A percentile compares a stretch with the other conserved stretches of the same genome.
Conservation (phyloP, 768 basidiomycete genomes). For the Gloeopeniophorella convolvens region DNA sequence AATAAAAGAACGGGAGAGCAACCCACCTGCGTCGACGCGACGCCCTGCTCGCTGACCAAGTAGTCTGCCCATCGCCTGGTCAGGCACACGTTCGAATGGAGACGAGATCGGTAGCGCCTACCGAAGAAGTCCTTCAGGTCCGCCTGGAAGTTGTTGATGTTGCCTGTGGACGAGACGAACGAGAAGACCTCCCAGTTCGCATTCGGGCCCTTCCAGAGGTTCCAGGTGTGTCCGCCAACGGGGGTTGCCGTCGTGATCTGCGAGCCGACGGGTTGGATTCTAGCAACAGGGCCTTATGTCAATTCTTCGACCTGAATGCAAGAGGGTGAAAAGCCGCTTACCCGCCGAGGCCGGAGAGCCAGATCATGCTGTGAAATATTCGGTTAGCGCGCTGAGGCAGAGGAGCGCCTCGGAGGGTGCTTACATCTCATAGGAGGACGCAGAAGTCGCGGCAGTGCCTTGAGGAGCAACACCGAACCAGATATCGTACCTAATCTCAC, state of each 20-base stretch:
- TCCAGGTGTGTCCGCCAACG: conserved; percentile 47
- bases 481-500: conserved; percentile 40
- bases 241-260: conserved; percentile 36
- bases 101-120: conserved; percentile 24
- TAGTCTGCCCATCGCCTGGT: conserved; percentile 34
- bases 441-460: conserved; percentile 40
- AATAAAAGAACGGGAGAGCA: background rate
- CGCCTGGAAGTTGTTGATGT: conserved; percentile 44
- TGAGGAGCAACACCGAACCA: conserved; percentile 41
- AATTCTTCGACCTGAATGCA: conserved; percentile 44
- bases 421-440: conserved; percentile 50
- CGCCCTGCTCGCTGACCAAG: conserved; percentile 39
- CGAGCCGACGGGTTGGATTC: conserved; percentile 52
- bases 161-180: conserved; percentile 42
- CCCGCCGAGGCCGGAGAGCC: too few relatives aligned
- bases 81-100: background rate
- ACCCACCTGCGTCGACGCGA: conserved; percentile 40
- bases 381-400: too few relatives aligned
- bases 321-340: conserved; percentile 60
- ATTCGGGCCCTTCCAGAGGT: conserved; percentile 50
- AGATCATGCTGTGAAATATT: conserved; percentile 38
- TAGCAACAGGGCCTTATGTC: conserved; percentile 21
- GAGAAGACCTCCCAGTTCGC: conserved; percentile 50
- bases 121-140: conserved; percentile 53
- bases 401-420: too few relatives aligned